Base-by-base conservation (phyloP, 2,329 filamentous ascomycete species). In the Calonectria montana region DNA sequence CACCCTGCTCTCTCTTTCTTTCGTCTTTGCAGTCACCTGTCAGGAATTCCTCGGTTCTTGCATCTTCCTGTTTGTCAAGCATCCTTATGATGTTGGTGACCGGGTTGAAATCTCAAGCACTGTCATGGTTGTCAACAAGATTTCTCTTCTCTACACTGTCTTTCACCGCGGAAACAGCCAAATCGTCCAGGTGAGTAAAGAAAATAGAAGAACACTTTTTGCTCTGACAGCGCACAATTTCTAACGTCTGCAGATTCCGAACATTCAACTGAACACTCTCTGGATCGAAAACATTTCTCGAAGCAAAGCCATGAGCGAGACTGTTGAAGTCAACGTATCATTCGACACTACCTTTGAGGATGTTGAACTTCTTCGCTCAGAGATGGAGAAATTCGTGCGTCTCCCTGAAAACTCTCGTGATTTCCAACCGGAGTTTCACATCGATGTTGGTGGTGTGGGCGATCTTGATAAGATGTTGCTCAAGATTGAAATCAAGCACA, bases 51-150 rank as follows among this genome's bases (percentile, higher is more conserved):
- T 99, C n/a, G 96, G 96, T 80, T 98, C 96, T 43, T 98, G 96
- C 86, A 98, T 99, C 80, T 99, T 99, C 87, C 87, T 99, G 1
- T 99, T 99, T 80, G 95, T 98, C 87, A 99, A 99, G 87, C 97
- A 99, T 82, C 96, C 97, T 0, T 98, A 94, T 82, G 97, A 99
- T 81, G 95, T 98, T 25, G 96, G 96, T 73, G 97, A 99, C 82
- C 93, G 97, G 29, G 94, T 98, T 50, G 95, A 98, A 78, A 93
- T 98, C 74, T 86, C 82, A 65, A 88, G 87, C 18, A 88, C 92
- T 75, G 88, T 91, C 77, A 91, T 97, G 77, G 88, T 95, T 5
- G 97, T 99, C 13, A 95, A 98, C 83, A 94, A 96, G 82, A 98
- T 98, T 78, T 98, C 96, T 2, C 89, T 99, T 35, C 88, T 99